Evolutionary conservation across 306 rosid species (phyloP).

Genomic region (Prosopis cineraria): DNA sequence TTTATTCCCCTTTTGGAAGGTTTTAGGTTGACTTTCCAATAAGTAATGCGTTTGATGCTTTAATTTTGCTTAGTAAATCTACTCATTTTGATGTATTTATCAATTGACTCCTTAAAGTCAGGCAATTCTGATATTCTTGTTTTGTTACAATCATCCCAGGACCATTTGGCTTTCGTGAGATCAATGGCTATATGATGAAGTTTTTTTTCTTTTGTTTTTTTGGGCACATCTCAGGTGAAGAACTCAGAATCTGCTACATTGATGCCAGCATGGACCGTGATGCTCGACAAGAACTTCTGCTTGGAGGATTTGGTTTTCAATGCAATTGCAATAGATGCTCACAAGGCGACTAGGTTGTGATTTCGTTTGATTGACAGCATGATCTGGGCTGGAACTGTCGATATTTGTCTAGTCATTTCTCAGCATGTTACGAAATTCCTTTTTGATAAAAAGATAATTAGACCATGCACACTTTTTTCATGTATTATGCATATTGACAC

Average conservation of each 20-base stretch:
- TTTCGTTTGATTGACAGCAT: constrained; percentile 3
- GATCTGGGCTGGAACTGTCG: neutral
- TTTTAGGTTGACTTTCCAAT: constrained; percentile 11
- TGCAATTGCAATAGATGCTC: constrained; percentile 75
- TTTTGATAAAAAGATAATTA: neutral
- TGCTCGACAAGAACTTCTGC: constrained; percentile 67
- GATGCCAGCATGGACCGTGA: constrained; percentile 72
- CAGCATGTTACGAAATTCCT: neutral
- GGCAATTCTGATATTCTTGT: constrained; percentile 3
- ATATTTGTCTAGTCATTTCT: neutral
- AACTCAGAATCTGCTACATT: constrained; percentile 89
- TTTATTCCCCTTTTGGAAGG: constrained; percentile 13
- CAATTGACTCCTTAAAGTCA: neutral
- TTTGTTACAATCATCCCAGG: neutral
- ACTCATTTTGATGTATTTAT: constrained; percentile 12
- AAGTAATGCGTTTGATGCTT: constrained; percentile 11
- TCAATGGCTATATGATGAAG: neutral
- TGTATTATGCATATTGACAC: too few relatives aligned
- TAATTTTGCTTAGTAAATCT: neutral
- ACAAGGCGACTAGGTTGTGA: constrained; percentile 53
- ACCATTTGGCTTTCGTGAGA: neutral
- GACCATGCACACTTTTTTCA: too few relatives aligned
- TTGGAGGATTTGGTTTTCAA: constrained; percentile 76
- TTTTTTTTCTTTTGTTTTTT: neutral
- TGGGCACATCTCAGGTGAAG: constrained; percentile 69